These are phyloP conservation scores for Epicoccum sorghinum DNA, from an alignment of 2,329 filamentous ascomycete species.

Conservation along the genomic window DNA sequence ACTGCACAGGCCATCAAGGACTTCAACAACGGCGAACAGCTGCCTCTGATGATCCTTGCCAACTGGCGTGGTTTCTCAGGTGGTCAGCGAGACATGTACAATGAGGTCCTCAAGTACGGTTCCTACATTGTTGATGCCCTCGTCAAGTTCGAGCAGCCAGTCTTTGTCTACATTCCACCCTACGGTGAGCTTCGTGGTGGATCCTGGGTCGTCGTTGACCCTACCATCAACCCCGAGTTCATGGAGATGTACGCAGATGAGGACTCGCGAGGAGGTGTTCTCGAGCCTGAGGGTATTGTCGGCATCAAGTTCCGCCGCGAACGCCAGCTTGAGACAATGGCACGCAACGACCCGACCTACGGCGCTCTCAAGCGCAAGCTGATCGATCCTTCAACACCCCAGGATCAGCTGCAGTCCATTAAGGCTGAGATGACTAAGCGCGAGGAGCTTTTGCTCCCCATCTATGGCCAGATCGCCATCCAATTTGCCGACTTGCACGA, in stretches of 20 bases:
- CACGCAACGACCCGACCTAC: slow-evolving; percentile 85
- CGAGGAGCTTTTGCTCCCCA: slow-evolving; percentile 86
- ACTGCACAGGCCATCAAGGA: slow-evolving; percentile 98
- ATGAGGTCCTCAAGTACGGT: slow-evolving; percentile 99
- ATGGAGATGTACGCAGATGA: slow-evolving; percentile 99
- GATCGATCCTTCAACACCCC: slow-evolving; percentile 68
- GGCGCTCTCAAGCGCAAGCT: slow-evolving; percentile 82
- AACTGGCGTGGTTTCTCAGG: slow-evolving; percentile 99
- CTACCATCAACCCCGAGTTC: slow-evolving; percentile 91
- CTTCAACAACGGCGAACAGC: slow-evolving; percentile 98
- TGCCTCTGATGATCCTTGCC: slow-evolving; percentile 97
- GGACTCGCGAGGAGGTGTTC: slow-evolving; percentile 92
- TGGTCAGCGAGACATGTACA: slow-evolving; percentile 99
- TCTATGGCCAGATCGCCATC: slow-evolving; percentile 93
- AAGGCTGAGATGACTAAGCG: slow-evolving; percentile 84
- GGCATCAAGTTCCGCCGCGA: slow-evolving; percentile 99
- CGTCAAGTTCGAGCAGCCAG: slow-evolving; percentile 97
- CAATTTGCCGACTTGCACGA: slow-evolving; percentile 98
- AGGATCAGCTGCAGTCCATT: slow-evolving; percentile 77
- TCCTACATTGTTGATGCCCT: slow-evolving; percentile 98
- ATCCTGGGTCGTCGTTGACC: slow-evolving; percentile 98
- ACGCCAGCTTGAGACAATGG: slow-evolving; percentile 97
- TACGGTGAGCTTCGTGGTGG: slow-evolving; percentile 96
- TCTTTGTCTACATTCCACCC: slow-evolving; percentile 98
- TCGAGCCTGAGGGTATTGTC: slow-evolving; percentile 97